Evolutionary conservation across 306 rosid species (phyloP).

Genomic region (Rubus parviflorus): DNA sequence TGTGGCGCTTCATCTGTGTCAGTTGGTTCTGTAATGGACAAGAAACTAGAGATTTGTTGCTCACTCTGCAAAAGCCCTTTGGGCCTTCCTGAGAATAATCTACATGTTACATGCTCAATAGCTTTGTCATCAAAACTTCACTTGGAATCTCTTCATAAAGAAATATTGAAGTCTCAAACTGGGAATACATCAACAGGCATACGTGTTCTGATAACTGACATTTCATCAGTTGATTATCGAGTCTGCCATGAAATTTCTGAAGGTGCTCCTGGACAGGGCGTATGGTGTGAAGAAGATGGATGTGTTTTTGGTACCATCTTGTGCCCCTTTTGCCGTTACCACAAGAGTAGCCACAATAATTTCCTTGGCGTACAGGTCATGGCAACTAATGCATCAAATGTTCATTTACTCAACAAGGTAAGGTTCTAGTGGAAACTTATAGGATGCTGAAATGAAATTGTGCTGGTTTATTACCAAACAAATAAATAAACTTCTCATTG

Average conservation of each 20-base stretch:
- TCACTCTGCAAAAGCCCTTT: constrained; percentile 70
- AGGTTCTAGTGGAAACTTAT: not conserved
- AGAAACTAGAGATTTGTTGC: constrained; percentile 58
- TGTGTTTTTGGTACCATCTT: constrained; percentile 66
- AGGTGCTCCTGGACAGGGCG: constrained; percentile 46
- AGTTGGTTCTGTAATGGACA: constrained; percentile 43
- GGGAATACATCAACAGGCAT: constrained; percentile 36
- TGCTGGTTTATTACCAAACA: not conserved
- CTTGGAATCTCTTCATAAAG: constrained; percentile 53
- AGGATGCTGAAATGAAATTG: not conserved
- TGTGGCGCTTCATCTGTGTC: constrained; percentile 32
- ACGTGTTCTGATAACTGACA: constrained; percentile 58
- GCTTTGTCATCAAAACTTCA: constrained; percentile 52
- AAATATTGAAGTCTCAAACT: constrained; percentile 27
- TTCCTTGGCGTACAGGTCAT: constrained; percentile 74
- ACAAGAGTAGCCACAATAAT: constrained; percentile 30
- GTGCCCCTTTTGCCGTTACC: constrained; percentile 70
- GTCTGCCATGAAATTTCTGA: constrained; percentile 38
- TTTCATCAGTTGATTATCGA: constrained; percentile 52
- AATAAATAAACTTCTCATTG: not conserved
- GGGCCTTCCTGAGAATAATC: constrained; percentile 71
- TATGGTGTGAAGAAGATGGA: constrained; percentile 88
- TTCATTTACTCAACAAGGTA: constrained; percentile 78
- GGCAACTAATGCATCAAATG: constrained; percentile 74
- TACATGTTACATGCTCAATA: constrained; percentile 54